Evolutionary conservation across 495 filamentous ascomycete genomes (phyloP).

Genomic region (Penicillium robsamsonii): DNA sequence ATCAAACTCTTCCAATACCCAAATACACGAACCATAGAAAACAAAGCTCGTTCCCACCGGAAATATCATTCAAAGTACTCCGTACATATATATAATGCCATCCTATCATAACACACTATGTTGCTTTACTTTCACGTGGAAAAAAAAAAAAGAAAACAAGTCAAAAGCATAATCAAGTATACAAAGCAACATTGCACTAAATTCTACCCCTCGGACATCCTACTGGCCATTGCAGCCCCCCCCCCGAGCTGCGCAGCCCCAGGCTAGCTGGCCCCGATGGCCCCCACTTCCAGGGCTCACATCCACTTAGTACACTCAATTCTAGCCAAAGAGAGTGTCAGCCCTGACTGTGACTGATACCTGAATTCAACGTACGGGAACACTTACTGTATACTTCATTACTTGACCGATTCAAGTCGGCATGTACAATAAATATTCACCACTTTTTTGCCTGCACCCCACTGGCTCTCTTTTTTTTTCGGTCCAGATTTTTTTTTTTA

Average conservation of each 20-base stretch:
- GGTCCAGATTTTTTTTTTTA: background rate
- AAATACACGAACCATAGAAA: constrained; percentile 3
- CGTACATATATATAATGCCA: background rate
- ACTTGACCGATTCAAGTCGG: constrained; percentile 2
- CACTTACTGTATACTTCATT: constrained; percentile 17
- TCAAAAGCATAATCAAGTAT: background rate
- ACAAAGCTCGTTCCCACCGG: background rate
- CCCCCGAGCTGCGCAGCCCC: constrained; percentile 26
- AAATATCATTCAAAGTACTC: background rate
- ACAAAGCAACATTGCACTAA: background rate
- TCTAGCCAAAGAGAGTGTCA: constrained; percentile 26
- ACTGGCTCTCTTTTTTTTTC: background rate
- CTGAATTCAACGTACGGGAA: constrained; percentile 9
- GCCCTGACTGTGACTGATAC: constrained; percentile 27
- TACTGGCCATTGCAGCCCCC: constrained; percentile 17
- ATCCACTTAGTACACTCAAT: constrained; percentile 28
- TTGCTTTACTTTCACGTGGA: constrained; percentile 1
- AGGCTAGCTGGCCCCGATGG: constrained; percentile 9
- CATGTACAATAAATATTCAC: background rate
- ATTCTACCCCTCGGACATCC: background rate
- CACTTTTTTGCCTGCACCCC: background rate
- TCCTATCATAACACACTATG: background rate
- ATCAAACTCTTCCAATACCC: background rate
- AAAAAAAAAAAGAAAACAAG: background rate
- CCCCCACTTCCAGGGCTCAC: constrained; percentile 35